These are phyloP conservation scores for Salvia hispanica DNA, from an alignment of 257 asterid species.

Conservation along the genomic window DNA sequence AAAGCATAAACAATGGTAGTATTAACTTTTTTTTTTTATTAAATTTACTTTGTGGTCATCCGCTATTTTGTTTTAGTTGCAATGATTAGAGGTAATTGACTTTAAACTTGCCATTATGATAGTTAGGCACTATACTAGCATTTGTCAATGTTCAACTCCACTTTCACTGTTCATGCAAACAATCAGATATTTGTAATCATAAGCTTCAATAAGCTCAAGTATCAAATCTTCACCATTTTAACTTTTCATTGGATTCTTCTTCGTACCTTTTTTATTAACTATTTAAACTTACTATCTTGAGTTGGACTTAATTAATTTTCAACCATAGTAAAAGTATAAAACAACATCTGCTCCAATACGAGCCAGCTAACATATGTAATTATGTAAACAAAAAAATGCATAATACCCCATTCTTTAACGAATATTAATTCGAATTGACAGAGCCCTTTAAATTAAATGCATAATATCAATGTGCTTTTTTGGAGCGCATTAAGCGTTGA, in stretches of 20 bases:
- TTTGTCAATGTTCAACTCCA: constrained; percentile 18
- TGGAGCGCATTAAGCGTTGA: too few species aligned
- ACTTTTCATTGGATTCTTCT: constrained; percentile 13
- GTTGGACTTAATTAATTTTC: not conserved
- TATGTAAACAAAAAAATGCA: too few species aligned
- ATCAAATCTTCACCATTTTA: not conserved
- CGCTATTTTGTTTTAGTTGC: constrained; percentile 10
- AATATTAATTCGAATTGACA: too few species aligned
- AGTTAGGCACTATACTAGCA: not conserved
- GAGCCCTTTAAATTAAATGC: too few species aligned
- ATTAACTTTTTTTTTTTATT: too few species aligned
- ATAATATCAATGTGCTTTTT: too few species aligned
- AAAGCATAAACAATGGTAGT: too few species aligned
- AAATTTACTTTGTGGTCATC: not conserved
- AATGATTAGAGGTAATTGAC: constrained; percentile 29
- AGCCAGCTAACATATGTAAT: too few species aligned
- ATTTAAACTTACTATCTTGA: not conserved
- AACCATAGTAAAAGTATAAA: not conserved
- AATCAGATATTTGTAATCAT: not conserved
- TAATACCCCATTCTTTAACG: not conserved
- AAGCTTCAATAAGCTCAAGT: not conserved
- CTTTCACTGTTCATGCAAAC: not conserved
- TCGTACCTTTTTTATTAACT: too few species aligned
- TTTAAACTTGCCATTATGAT: constrained; percentile 11
- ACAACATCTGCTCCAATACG: not conserved